Evolutionary conservation across 352 stramenopile genomes (phyloP), one percentile per base, ranked within the genome.

Genomic region (Globisporangium spiculum): DNA sequence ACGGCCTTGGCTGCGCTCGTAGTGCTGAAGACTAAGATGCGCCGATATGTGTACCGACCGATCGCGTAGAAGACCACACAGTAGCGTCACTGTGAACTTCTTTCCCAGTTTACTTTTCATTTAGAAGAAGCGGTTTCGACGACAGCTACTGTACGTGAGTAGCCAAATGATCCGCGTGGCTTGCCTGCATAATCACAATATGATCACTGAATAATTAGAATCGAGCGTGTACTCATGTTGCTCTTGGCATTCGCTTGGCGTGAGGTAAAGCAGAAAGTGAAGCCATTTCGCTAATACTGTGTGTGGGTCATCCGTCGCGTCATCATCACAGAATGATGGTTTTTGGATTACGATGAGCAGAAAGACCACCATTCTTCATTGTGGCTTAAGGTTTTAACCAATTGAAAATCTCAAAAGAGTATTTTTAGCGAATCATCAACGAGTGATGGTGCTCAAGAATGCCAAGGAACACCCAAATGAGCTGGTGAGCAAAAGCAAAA

Each of bases 21-120:
- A 36, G 27, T 87, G n/a, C 68, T 84, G 48, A 82, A 82, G 59
- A 67, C 56, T 10, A 78, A 79, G 14, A 70, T 84, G 53, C 79
- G 80, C 12, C 81, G 79, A 67, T 78, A 84, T 66, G 69, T 92
- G 26, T 92, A 92, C 65, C 82, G 79, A 18, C 60, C 84, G 26
- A 88, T 92, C 54, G 60, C 72, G 14, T 91, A 72, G 24, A 63
- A 46, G 55, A 48, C 16, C 27, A 30, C 26, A 46, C 1, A 18
- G 50, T 20, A 26, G 54, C 3, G 54, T 8, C 10, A 14, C 12
- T 16, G 53, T 38, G 12, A 22, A 14, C 14, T 22, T 18, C 27
- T 30, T 30, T 30, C 27, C 27, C 2, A 16, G 53, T 12, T 20
- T 4, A 12, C 36, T 44, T 44, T 44, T 12, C 36, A 44, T 18